Percentiles rank a stretch among this genome's conserved stretches.
Evolutionary conservation across 208 protist genomes (phyloP).

Genomic region (Acanthamoeba royreba): DNA sequence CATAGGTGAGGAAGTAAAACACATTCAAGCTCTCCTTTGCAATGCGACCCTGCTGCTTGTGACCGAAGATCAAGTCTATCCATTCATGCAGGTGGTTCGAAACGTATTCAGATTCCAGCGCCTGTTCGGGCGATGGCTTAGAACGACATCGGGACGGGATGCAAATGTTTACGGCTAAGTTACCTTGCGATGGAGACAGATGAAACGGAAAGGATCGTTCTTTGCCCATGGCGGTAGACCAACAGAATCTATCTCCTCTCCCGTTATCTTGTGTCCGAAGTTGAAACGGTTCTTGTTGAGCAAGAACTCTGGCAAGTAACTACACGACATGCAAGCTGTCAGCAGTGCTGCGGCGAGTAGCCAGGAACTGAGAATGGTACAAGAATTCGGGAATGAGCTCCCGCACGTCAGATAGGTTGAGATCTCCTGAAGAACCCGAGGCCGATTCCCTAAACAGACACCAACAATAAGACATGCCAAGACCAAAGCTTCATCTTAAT

Average conservation of each 20-base stretch:
- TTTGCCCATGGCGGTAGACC: conserved; percentile 91
- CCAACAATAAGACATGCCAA: conserved; percentile 88
- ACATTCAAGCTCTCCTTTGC: conserved; percentile 92
- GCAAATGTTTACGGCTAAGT: not conserved
- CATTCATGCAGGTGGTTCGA: conserved; percentile 83
- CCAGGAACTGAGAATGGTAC: conserved; percentile 91
- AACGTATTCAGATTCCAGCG: conserved; percentile 90
- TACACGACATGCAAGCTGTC: not conserved
- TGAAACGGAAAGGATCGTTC: conserved; percentile 26
- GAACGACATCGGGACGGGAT: not conserved
- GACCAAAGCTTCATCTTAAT: conserved; percentile 94
- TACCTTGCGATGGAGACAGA: conserved; percentile 67
- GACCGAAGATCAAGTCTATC: conserved; percentile 97
- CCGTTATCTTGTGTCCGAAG: conserved; percentile 90
- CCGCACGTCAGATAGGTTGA: conserved; percentile 87
- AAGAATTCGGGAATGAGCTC: conserved; percentile 98
- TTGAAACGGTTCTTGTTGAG: conserved; percentile 64
- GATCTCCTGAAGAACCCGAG: conserved; percentile 77
- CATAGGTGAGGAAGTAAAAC: conserved; percentile 86
- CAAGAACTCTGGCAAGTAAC: not conserved
- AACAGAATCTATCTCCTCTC: conserved; percentile 86
- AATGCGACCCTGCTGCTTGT: conserved; percentile 87
- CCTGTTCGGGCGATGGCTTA: conserved; percentile 52
- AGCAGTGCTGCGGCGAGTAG: conserved; percentile 76
- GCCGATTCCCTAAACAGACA: conserved; percentile 89